A percentile compares a stretch with the other conserved stretches of the same genome.
phyloP scores from a whole-genome alignment of 116 monocot genomes.

The Posidonia oceanica region DNA sequence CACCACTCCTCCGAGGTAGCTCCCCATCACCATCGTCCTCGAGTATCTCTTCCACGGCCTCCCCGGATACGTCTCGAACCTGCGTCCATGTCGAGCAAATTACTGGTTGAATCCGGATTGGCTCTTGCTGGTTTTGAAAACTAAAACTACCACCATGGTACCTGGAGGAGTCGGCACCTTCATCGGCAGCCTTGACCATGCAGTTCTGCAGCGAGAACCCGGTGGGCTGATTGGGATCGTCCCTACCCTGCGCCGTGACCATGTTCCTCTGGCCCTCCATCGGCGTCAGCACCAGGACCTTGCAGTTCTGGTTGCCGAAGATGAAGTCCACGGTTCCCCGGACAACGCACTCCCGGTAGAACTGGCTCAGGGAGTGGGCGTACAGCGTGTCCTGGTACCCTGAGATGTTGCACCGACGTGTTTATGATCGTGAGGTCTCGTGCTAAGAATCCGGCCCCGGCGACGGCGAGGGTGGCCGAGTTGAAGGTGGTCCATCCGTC shows the following conservation, averaged over 20 bases:
- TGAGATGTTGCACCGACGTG: constrained; percentile 28
- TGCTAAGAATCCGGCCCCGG: constrained; percentile 6
- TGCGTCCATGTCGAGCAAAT: background rate
- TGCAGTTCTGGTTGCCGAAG: constrained; percentile 36
- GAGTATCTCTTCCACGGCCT: constrained; percentile 25
- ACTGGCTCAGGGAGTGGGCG: constrained; percentile 18
- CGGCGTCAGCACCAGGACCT: constrained; percentile 3
- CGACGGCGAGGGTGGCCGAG: constrained; percentile 6
- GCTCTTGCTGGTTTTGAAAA: too few relatives aligned
- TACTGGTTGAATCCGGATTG: background rate
- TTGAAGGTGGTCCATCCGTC: constrained; percentile 11
- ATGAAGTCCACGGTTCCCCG: constrained; percentile 47
- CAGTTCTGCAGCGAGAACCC: constrained; percentile 17
- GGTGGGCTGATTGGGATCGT: constrained; percentile 15
- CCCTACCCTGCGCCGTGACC: constrained; percentile 19
- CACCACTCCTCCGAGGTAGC: background rate
- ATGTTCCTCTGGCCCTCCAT: constrained; percentile 10
- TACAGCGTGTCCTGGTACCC: constrained; percentile 43
- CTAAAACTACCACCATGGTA: background rate
- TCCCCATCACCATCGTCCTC: constrained; percentile 22
- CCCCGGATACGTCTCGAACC: constrained; percentile 9
- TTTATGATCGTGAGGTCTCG: constrained; percentile 8
- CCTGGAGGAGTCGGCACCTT: background rate
- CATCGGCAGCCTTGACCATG: background rate
- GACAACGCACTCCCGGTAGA: constrained; percentile 19